These are phyloP conservation scores for Leishmania gerbilli DNA, from an alignment of 208 protist species.

Conservation along the genomic window DNA sequence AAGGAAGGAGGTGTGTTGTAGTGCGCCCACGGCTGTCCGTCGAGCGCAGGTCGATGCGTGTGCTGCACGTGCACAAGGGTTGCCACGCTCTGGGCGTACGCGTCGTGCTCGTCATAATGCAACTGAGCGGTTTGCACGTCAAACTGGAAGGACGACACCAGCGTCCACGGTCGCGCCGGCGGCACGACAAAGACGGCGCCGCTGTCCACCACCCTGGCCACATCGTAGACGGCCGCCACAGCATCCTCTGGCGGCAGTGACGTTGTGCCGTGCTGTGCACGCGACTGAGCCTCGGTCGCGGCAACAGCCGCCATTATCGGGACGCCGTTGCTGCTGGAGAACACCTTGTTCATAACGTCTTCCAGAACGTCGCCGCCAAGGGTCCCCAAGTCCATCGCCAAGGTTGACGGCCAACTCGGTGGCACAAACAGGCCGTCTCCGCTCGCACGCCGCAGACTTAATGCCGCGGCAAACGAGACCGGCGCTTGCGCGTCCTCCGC, in stretches of 20 bases:
- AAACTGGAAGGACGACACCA: conserved; percentile 23
- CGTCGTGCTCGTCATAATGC: conserved; percentile 19
- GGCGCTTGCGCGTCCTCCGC: not conserved
- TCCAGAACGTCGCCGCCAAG: conserved; percentile 7
- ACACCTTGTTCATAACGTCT: conserved; percentile 2
- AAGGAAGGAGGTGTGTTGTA: conserved; percentile 1
- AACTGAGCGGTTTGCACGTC: conserved; percentile 21
- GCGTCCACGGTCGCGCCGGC: conserved; percentile 12
- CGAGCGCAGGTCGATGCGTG: conserved; percentile 5
- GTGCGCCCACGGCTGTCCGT: not conserved
- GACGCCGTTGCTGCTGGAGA: not conserved
- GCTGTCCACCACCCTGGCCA: conserved; percentile 18
- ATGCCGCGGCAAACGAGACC: not conserved
- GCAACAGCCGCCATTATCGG: conserved; percentile 19
- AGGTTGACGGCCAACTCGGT: not conserved
- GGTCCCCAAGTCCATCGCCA: not conserved
- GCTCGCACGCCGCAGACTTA: not conserved
- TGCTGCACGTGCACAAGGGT: conserved; percentile 15
- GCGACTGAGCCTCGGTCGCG: not conserved
- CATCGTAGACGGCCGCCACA: conserved; percentile 17
- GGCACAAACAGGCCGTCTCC: not conserved
- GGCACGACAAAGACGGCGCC: conserved; percentile 18
- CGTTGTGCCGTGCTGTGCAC: not conserved
- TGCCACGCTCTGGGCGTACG: conserved; percentile 15
- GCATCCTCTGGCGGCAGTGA: not conserved